Evolutionary conservation across 2,329 filamentous ascomycete genomes (phyloP).

Genomic region (Pleurostoma richardsiae): DNA sequence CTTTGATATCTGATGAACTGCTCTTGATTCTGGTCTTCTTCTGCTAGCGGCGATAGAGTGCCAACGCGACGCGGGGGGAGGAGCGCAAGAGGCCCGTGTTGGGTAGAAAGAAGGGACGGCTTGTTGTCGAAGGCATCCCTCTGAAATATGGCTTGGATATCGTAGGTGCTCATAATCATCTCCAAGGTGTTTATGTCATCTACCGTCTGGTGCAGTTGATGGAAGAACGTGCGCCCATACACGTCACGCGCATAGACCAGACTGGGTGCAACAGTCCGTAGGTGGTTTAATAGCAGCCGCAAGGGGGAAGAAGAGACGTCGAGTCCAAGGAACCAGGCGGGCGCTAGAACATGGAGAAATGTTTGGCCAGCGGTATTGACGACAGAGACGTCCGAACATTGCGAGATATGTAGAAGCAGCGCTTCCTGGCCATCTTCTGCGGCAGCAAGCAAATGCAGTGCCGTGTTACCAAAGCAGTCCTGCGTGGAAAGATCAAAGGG

Average conservation of each 20-base stretch:
- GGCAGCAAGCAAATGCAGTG: slow-evolving; percentile 40
- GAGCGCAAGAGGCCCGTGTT: background rate
- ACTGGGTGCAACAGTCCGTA: slow-evolving; percentile 13
- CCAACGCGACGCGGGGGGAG: slow-evolving; percentile 1
- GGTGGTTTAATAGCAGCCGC: slow-evolving; percentile 21
- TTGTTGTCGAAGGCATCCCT: slow-evolving; percentile 45
- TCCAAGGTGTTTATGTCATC: slow-evolving; percentile 20
- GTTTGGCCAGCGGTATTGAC: slow-evolving; percentile 43
- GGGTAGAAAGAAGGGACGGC: slow-evolving; percentile 14
- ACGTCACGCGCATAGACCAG: slow-evolving; percentile 25
- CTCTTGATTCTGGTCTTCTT: slow-evolving; percentile 11
- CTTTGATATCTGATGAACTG: slow-evolving; percentile 23
- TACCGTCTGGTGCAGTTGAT: slow-evolving; percentile 30
- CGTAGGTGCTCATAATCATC: slow-evolving; percentile 26
- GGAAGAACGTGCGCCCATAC: slow-evolving; percentile 50
- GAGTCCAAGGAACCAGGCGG: slow-evolving; percentile 24
- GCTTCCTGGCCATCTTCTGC: slow-evolving; percentile 20
- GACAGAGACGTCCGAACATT: slow-evolving; percentile 14
- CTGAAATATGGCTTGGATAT: slow-evolving; percentile 23
- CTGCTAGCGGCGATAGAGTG: slow-evolving; percentile 12
- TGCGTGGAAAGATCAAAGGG: background rate
- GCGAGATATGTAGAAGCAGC: slow-evolving; percentile 19
- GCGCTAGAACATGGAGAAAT: slow-evolving; percentile 38
- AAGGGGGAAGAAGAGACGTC: slow-evolving; percentile 15
- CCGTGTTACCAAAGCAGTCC: slow-evolving; percentile 44